Evolutionary conservation across 352 stramenopile species (phyloP).

Genomic region (Sclerospora graminicola): DNA sequence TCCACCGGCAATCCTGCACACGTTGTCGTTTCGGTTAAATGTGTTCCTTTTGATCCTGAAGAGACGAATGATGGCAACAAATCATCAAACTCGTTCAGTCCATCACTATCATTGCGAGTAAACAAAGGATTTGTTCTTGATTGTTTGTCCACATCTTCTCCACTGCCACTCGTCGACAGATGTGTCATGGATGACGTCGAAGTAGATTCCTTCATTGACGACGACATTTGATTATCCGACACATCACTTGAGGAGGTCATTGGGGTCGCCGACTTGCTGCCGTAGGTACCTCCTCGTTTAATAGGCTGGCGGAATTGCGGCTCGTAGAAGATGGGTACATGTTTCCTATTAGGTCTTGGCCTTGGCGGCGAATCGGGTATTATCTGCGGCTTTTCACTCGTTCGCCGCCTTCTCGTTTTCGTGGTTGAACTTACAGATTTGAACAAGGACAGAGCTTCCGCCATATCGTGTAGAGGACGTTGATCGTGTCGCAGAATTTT

Average conservation of each 20-base stretch:
- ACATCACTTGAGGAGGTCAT: constrained; percentile 29
- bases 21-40: constrained; percentile 5
- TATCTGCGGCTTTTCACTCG: constrained; percentile 3
- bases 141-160: constrained; percentile 12
- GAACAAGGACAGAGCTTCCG: background rate
- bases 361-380: constrained; percentile 43
- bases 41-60: constrained; percentile 9
- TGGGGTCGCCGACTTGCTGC: constrained; percentile 19
- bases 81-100: constrained; percentile 30
- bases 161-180: constrained; percentile 7
- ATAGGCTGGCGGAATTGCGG: constrained; percentile 24
- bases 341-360: constrained; percentile 69
- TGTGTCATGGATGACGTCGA: constrained; percentile 28
- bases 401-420: constrained; percentile 6
- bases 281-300: constrained; percentile 7
- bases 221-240: constrained; percentile 12
- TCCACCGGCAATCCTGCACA: constrained; percentile 8
- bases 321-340: constrained; percentile 79
- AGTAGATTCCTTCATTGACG: constrained; percentile 9
- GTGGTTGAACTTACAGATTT: background rate
- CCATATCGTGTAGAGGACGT: background rate
- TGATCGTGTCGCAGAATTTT: too few species aligned
- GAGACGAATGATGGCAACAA: constrained; percentile 36
- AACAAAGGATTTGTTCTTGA: constrained; percentile 46
- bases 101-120: constrained; percentile 43